A percentile compares a stretch with the other conserved stretches of the same genome.
Evolutionary conservation across 2,329 filamentous ascomycete genomes (phyloP).

Genomic region (Neopestalotiopsis sp.): DNA sequence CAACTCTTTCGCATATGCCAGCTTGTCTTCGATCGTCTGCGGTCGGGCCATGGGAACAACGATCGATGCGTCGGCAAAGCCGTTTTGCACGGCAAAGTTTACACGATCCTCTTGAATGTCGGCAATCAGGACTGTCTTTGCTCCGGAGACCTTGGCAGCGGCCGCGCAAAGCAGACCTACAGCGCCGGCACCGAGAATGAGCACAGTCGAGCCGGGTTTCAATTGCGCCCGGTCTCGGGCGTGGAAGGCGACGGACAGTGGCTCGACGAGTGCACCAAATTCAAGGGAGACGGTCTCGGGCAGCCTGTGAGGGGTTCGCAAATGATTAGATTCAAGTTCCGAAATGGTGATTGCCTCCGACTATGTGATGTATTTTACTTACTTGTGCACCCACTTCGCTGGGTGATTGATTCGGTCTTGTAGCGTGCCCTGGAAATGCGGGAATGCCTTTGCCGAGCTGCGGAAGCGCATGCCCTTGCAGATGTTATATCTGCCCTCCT

Average conservation of each 20-base stretch:
- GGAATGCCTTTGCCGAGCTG: slow-evolving; percentile 61
- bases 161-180: slow-evolving; percentile 65
- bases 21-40: slow-evolving; percentile 57
- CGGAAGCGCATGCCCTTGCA: slow-evolving; percentile 63
- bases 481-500: slow-evolving; percentile 65
- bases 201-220: slow-evolving; percentile 45
- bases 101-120: slow-evolving; percentile 63
- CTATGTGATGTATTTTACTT: slow-evolving; percentile 26
- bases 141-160: slow-evolving; percentile 57
- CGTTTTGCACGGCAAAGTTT: slow-evolving; percentile 60
- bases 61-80: slow-evolving; percentile 59
- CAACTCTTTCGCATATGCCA: slow-evolving; percentile 55
- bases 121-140: slow-evolving; percentile 55
- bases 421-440: slow-evolving; percentile 64
- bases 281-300: slow-evolving; percentile 54
- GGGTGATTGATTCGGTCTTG: slow-evolving; percentile 63
- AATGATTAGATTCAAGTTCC: background rate
- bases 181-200: slow-evolving; percentile 66
- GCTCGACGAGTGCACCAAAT: slow-evolving; percentile 63
- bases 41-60: slow-evolving; percentile 56
- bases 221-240: slow-evolving; percentile 54
- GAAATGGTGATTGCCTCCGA: background rate
- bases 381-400: slow-evolving; percentile 62
- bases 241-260: slow-evolving; percentile 65
- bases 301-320: slow-evolving; percentile 41